phyloP scores from a whole-genome alignment of 2,329 filamentous ascomycete genomes.

The Scleromitrula shiraiana region DNA sequence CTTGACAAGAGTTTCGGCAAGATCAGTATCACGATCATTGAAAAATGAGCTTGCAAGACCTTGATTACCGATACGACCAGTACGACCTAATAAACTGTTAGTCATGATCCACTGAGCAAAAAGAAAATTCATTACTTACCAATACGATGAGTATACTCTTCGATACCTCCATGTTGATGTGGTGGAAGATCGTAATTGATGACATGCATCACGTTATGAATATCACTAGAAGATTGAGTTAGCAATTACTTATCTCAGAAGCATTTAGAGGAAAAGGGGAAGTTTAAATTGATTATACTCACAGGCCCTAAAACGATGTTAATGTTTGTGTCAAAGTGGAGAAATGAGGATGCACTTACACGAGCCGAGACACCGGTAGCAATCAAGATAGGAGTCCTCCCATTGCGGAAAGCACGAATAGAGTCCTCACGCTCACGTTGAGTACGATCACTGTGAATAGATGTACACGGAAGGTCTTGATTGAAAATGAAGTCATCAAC shows the following conservation, averaged over 20 bases:
- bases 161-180: constrained; percentile 70
- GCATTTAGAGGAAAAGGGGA: no score
- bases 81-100: constrained; percentile 55
- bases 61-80: constrained; percentile 82
- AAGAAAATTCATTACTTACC: constrained; percentile 60
- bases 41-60: constrained; percentile 88
- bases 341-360: constrained; percentile 36
- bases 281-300: no score
- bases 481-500: constrained; percentile 87
- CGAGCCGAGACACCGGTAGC: constrained; percentile 82
- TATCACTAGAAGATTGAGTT: constrained; percentile 50
- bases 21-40: constrained; percentile 64
- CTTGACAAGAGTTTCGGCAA: constrained; percentile 69
- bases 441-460: constrained; percentile 80
- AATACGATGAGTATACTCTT: constrained; percentile 91
- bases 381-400: constrained; percentile 69
- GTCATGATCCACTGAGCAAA: neutral
- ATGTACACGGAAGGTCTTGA: constrained; percentile 68
- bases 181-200: constrained; percentile 88
- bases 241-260: no score
- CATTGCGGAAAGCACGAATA: constrained; percentile 74
- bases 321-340: neutral
- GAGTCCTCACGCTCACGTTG: constrained; percentile 90
- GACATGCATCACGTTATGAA: constrained; percentile 79
- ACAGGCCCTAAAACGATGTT: no score